Evolutionary conservation across 495 filamentous ascomycete species (phyloP).

Genomic region (Aspergillus ostianus): DNA sequence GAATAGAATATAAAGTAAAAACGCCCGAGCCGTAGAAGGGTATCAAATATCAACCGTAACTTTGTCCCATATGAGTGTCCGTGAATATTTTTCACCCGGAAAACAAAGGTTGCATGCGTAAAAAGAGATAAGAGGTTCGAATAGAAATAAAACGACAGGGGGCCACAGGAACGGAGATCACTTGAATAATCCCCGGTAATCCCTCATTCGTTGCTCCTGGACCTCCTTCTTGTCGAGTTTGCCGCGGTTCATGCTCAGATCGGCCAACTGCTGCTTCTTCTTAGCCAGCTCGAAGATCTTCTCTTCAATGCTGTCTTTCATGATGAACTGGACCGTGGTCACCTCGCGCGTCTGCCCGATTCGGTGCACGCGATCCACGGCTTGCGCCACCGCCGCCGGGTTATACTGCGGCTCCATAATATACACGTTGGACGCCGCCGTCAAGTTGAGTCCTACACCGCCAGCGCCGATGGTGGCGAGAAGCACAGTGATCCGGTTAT

Average conservation of each 20-base stretch:
- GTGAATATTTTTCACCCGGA: background rate
- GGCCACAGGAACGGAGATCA: conserved; percentile 29
- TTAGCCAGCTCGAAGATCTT: conserved; percentile 85
- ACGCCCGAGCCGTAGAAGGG: conserved; percentile 1
- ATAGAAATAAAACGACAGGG: conserved; percentile 4
- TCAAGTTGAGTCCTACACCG: conserved; percentile 89
- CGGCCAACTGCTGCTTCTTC: conserved; percentile 87
- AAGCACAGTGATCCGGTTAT: conserved; percentile 70
- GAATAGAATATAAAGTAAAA: background rate
- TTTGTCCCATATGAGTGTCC: conserved; percentile 1
- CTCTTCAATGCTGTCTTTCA: conserved; percentile 87
- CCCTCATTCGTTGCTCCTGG: conserved; percentile 71
- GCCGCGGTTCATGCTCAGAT: conserved; percentile 72
- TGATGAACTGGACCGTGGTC: conserved; percentile 78
- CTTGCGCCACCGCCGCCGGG: conserved; percentile 90
- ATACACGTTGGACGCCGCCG: conserved; percentile 78
- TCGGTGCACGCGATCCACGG: conserved; percentile 90
- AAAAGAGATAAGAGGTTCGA: background rate
- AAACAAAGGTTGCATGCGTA: background rate
- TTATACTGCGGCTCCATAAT: conserved; percentile 99
- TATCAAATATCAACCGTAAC: conserved; percentile 8
- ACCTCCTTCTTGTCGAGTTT: conserved; percentile 73
- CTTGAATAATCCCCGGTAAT: conserved; percentile 79
- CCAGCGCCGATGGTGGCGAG: conserved; percentile 91
- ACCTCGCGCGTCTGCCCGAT: conserved; percentile 87